phyloP scores from a whole-genome alignment of 495 filamentous ascomycete genomes.

The Coniosporium apollinis region DNA sequence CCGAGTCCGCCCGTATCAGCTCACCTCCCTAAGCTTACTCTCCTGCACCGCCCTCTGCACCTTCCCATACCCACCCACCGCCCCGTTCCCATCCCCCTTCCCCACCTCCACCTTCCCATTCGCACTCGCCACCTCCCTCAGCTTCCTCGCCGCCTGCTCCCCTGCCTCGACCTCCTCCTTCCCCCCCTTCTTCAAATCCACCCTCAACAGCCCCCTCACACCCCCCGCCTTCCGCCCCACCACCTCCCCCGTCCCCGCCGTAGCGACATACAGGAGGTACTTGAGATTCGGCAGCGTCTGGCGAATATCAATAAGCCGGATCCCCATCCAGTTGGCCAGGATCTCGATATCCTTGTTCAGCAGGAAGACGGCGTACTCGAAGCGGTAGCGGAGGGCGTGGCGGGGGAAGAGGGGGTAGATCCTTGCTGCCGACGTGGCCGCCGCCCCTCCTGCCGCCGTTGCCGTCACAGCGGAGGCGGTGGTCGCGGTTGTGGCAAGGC shows the following conservation, averaged over 20 bases:
- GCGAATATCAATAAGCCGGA: slow-evolving; percentile 69
- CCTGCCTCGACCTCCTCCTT: too few species aligned
- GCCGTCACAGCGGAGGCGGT: too few species aligned
- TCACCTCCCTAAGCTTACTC: too few species aligned
- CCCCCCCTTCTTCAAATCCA: too few species aligned
- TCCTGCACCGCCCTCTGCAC: too few species aligned
- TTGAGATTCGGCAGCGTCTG: slow-evolving; percentile 88
- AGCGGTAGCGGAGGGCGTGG: slow-evolving; percentile 61
- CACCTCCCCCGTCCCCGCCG: slow-evolving; percentile 58
- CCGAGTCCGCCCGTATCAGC: too few species aligned
- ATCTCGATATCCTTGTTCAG: slow-evolving; percentile 89
- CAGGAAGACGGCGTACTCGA: slow-evolving; percentile 89
- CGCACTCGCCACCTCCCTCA: neutral
- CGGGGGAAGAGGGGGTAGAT: slow-evolving; percentile 56
- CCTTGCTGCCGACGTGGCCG: slow-evolving; percentile 10
- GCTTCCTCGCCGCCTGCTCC: neutral
- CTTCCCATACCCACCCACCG: slow-evolving; percentile 4
- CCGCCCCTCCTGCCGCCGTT: too few species aligned
- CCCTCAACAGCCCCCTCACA: slow-evolving; percentile 43
- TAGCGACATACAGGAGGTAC: slow-evolving; percentile 76
- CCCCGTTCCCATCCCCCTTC: too few species aligned
- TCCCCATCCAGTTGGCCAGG: slow-evolving; percentile 52
- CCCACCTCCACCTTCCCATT: neutral
- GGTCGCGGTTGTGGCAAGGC: slow-evolving; percentile 30
- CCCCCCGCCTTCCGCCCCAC: slow-evolving; percentile 65